Evolutionary conservation across 352 stramenopile genomes (phyloP).

Genomic region (Phytophthora colocasiae): DNA sequence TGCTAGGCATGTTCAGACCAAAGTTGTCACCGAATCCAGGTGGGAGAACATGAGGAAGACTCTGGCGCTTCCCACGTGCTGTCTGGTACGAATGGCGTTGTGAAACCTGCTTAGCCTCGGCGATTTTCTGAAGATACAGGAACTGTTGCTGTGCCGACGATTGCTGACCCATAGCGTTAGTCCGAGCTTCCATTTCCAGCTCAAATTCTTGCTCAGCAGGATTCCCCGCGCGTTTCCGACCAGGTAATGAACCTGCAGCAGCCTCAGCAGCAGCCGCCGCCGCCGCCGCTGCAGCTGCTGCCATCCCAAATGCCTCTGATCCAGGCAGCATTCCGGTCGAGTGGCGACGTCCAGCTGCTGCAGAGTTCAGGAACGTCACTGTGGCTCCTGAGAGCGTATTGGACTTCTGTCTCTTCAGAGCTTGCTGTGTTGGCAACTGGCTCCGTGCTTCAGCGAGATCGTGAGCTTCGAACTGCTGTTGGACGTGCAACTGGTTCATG

Average conservation of each 20-base stretch:
- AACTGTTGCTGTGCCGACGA: conserved; percentile 29
- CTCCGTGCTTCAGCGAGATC: conserved; percentile 25
- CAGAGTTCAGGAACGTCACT: conserved; percentile 42
- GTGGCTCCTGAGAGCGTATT: conserved; percentile 35
- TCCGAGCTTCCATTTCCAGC: conserved; percentile 41
- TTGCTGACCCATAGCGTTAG: conserved; percentile 10
- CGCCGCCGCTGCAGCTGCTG: conserved; percentile 32
- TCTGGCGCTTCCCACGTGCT: conserved; percentile 49
- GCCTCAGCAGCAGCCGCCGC: conserved; percentile 22
- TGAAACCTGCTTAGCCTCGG: conserved; percentile 34
- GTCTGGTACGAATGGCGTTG: conserved; percentile 30
- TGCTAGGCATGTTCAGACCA: conserved; percentile 18
- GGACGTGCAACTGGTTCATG: conserved; percentile 14
- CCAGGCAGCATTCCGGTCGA: conserved; percentile 57
- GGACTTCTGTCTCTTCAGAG: conserved; percentile 49
- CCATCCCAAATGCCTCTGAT: conserved; percentile 39
- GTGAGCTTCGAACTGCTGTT: conserved; percentile 32
- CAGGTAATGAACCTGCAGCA: conserved; percentile 4
- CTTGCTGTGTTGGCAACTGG: conserved; percentile 40
- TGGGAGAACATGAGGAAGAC: conserved; percentile 47
- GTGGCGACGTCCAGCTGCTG: conserved; percentile 44
- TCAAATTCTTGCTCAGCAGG: conserved; percentile 47
- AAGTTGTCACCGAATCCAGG: conserved; percentile 30
- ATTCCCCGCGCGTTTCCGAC: conserved; percentile 27
- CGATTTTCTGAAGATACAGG: conserved; percentile 35